Evolutionary conservation across 352 stramenopile genomes (phyloP).

Genomic region (Phytophthora quininea): DNA sequence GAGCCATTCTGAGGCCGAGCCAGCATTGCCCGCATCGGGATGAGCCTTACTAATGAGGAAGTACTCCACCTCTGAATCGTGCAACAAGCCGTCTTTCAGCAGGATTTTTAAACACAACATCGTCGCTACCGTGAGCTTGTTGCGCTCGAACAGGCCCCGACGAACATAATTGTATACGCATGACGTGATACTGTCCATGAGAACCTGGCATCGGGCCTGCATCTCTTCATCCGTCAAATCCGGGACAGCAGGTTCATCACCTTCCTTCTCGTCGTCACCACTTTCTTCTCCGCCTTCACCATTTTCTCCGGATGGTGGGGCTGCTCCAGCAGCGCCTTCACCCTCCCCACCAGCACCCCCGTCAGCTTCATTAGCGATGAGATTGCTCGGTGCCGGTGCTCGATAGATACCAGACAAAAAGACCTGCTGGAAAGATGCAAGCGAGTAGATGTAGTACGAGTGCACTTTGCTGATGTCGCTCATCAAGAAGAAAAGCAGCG

Average conservation of each 20-base stretch:
- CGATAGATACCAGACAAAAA: constrained; percentile 95
- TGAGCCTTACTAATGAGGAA: constrained; percentile 90
- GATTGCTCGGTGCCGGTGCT: constrained; percentile 66
- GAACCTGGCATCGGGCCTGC: constrained; percentile 69
- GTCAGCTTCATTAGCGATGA: constrained; percentile 19
- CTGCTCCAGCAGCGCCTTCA: constrained; percentile 26
- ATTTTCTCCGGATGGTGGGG: constrained; percentile 17
- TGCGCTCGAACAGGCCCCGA: constrained; percentile 93
- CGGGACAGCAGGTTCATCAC: constrained; percentile 27
- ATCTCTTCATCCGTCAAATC: constrained; percentile 93
- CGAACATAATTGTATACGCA: constrained; percentile 97
- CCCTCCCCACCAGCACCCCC: constrained; percentile 47
- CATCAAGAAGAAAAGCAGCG: constrained; percentile 97
- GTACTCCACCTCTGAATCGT: constrained; percentile 89
- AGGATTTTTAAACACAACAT: constrained; percentile 95
- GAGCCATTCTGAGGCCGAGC: constrained; percentile 94
- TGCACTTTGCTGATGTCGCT: constrained; percentile 97
- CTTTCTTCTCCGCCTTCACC: constrained; percentile 33
- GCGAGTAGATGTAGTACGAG: constrained; percentile 97
- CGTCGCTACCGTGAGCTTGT: constrained; percentile 95
- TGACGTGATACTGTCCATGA: constrained; percentile 94
- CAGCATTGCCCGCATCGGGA: constrained; percentile 92
- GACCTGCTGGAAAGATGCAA: constrained; percentile 95
- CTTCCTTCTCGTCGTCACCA: constrained; percentile 31
- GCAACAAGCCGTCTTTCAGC: constrained; percentile 87